phyloP scores from a whole-genome alignment of 2,329 filamentous ascomycete genomes.

The Cercospora nicotianae region DNA sequence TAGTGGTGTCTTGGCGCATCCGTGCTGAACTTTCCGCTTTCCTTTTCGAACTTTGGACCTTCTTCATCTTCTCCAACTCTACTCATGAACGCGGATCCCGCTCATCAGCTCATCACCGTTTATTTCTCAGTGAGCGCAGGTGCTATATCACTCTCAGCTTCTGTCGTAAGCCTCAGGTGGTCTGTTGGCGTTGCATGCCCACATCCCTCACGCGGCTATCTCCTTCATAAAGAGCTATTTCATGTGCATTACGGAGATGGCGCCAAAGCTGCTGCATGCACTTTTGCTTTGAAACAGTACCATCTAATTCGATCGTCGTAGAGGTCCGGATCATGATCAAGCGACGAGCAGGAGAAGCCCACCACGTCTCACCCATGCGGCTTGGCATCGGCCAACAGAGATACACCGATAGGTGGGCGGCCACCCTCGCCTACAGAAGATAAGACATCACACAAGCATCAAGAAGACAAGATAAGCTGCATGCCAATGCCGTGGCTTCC shows the following conservation, averaged over 20 bases:
- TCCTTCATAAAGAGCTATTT: background rate
- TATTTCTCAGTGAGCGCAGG: background rate
- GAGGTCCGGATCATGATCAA: background rate
- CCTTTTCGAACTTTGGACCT: background rate
- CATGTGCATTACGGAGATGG: background rate
- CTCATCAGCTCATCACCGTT: background rate
- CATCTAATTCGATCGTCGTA: too few relatives aligned
- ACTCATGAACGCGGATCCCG: background rate
- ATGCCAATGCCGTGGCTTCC: background rate
- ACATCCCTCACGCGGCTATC: background rate
- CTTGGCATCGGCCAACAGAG: conserved; percentile 1
- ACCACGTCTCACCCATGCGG: background rate
- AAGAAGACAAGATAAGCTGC: background rate
- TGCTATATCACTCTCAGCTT: background rate
- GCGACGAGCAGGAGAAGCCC: background rate
- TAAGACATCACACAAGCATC: background rate
- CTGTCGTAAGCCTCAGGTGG: background rate
- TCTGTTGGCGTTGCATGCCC: background rate
- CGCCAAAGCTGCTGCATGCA: too few relatives aligned
- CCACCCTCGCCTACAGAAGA: background rate
- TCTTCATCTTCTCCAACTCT: background rate
- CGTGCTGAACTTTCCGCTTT: background rate
- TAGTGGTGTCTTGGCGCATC: background rate
- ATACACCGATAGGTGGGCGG: background rate
- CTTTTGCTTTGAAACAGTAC: too few relatives aligned